phyloP scores from a whole-genome alignment of 805 yeast genomes.

The Candida silvatica region DNA sequence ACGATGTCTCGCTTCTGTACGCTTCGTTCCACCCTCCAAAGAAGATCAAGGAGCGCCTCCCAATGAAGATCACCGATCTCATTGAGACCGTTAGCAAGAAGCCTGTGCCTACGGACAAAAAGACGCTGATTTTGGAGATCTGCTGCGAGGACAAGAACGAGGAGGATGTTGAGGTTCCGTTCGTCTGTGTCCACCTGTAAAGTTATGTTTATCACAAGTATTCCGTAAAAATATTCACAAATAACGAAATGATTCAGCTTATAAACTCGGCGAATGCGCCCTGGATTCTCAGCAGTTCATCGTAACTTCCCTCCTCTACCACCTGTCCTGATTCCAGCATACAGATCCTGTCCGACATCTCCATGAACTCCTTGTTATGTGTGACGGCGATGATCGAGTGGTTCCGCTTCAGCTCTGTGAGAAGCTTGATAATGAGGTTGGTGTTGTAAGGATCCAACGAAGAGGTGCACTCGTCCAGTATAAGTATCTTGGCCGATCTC shows the following conservation, averaged over 20 bases:
- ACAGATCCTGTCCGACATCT: conserved; percentile 41
- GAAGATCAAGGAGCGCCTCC: conserved; percentile 72
- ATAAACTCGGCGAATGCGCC: conserved; percentile 3
- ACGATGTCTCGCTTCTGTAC: conserved; percentile 81
- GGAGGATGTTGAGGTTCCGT: conserved; percentile 95
- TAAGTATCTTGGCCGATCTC: conserved; percentile 51
- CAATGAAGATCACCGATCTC: conserved; percentile 59
- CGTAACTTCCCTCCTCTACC: conserved; percentile 33
- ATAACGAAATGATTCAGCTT: not conserved
- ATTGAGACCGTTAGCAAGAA: conserved; percentile 83
- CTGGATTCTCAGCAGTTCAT: conserved; percentile 5
- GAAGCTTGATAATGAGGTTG: conserved; percentile 36
- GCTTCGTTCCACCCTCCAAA: conserved; percentile 93
- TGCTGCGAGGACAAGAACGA: conserved; percentile 89
- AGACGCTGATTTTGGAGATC: conserved; percentile 77
- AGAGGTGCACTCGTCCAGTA: conserved; percentile 88
- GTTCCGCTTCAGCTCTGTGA: conserved; percentile 25
- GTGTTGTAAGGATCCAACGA: conserved; percentile 68
- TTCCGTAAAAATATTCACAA: not conserved
- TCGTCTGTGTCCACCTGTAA: conserved; percentile 52
- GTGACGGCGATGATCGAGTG: conserved; percentile 57
- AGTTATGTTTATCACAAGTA: not conserved
- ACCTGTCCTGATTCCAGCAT: conserved; percentile 40
- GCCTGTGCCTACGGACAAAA: conserved; percentile 64
- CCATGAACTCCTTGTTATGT: conserved; percentile 64